A percentile compares a stretch with the other conserved stretches of the same genome.
These are phyloP conservation scores for Scytalidium lignicola DNA, from an alignment of 2,329 filamentous ascomycete species.

Conservation along the genomic window DNA sequence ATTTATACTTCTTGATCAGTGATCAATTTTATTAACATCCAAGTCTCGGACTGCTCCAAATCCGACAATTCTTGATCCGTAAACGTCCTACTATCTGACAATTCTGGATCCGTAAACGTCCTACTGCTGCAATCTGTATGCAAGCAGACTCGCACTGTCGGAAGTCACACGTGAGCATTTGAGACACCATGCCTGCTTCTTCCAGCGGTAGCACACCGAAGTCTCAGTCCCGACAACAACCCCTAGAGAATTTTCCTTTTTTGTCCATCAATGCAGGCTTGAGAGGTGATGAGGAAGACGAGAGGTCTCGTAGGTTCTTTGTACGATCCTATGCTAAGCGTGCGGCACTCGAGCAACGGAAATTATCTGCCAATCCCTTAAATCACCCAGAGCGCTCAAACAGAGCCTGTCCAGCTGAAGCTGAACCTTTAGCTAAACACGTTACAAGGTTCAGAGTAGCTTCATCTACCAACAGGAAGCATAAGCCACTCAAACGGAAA, in stretches of 20 bases:
- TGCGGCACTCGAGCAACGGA: neutral
- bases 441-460: neutral
- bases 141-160: too few relatives aligned
- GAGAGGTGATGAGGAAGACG: neutral
- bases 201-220: neutral
- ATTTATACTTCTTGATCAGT: too few relatives aligned
- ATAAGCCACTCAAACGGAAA: neutral
- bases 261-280: neutral
- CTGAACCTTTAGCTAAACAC: neutral
- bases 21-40: too few relatives aligned
- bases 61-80: too few relatives aligned
- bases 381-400: slow-evolving; percentile 2
- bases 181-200: too few relatives aligned
- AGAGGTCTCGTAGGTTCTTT: neutral
- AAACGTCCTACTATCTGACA: too few relatives aligned
- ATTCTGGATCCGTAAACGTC: too few relatives aligned
- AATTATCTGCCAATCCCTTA: neutral
- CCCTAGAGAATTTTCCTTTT: neutral
- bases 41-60: too few relatives aligned
- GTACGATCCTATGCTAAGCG: neutral
- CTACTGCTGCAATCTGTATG: too few relatives aligned
- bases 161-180: too few relatives aligned
- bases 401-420: neutral
- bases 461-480: neutral
- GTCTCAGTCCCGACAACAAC: neutral